phyloP scores from a whole-genome alignment of 129 eudicot genomes.

The Artemisia tridentata region DNA sequence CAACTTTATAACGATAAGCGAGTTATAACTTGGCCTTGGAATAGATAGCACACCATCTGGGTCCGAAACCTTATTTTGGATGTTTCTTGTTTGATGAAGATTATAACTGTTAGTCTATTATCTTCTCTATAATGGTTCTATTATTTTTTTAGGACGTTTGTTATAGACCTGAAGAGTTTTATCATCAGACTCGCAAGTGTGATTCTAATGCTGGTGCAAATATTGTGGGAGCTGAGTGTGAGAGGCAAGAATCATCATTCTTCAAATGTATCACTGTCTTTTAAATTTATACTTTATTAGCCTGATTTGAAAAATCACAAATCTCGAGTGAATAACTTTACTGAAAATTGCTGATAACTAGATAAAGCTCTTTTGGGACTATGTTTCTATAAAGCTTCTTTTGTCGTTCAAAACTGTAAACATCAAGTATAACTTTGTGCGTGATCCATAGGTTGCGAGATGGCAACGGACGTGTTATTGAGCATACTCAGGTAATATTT shows the following conservation, averaged over 20 bases:
- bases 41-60: too few species aligned
- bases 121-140: neutral
- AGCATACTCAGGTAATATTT: constrained; percentile 34
- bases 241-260: constrained; percentile 43
- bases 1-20: too few species aligned
- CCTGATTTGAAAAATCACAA: neutral
- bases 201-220: constrained; percentile 62
- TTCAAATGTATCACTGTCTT: neutral
- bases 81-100: neutral
- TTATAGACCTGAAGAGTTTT: constrained; percentile 68
- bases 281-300: neutral
- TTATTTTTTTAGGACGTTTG: constrained; percentile 52
- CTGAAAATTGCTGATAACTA: neutral
- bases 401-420: neutral
- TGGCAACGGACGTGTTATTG: constrained; percentile 26
- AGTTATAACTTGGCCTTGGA: too few species aligned
- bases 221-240: constrained; percentile 51
- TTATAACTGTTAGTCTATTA: neutral
- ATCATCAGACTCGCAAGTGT: constrained; percentile 72
- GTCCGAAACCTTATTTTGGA: neutral
- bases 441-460: constrained; percentile 29
- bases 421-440: constrained; percentile 4
- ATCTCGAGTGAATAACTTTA: neutral
- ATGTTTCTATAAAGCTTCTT: constrained; percentile 5
- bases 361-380: neutral